A percentile compares a stretch with the other conserved stretches of the same genome.
Evolutionary conservation across 305 asterid species (phyloP).

Genomic region (Stenogyne calaminthoides): DNA sequence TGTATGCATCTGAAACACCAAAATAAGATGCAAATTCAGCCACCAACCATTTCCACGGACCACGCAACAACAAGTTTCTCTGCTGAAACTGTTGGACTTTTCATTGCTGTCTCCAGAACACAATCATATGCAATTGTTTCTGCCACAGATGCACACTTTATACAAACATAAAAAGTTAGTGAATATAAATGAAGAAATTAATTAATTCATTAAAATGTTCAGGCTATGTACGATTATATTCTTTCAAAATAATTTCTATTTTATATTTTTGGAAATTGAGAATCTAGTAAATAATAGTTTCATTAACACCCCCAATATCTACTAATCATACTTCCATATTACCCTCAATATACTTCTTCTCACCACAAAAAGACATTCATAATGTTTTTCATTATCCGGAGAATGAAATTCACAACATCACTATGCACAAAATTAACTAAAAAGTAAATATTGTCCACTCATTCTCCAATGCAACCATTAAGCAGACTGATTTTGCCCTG

Average conservation of each 20-base stretch:
- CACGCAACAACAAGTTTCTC: constrained; percentile 74
- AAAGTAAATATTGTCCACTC: too few relatives aligned
- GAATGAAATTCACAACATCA: not conserved
- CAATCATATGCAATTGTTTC: constrained; percentile 92
- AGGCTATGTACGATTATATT: not conserved
- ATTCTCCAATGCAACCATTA: not conserved
- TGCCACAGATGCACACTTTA: constrained; percentile 81
- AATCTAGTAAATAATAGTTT: not conserved
- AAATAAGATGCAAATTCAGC: constrained; percentile 86
- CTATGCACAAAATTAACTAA: not conserved
- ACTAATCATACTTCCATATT: not conserved
- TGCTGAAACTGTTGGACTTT: constrained; percentile 82
- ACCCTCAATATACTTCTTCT: not conserved
- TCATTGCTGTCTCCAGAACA: constrained; percentile 95
- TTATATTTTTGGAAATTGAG: not conserved
- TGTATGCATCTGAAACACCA: constrained; percentile 94
- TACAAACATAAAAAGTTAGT: constrained; percentile 23
- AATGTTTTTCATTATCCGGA: not conserved
- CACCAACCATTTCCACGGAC: constrained; percentile 91
- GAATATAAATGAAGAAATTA: not conserved
- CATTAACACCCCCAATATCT: not conserved
- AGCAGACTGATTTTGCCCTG: not conserved
- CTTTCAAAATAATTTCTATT: not conserved
- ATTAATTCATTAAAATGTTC: not conserved
- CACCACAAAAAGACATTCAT: not conserved